These are phyloP conservation scores for Colletotrichum lupini DNA, from an alignment of 2,329 filamentous ascomycete species.

Conservation along the genomic window DNA sequence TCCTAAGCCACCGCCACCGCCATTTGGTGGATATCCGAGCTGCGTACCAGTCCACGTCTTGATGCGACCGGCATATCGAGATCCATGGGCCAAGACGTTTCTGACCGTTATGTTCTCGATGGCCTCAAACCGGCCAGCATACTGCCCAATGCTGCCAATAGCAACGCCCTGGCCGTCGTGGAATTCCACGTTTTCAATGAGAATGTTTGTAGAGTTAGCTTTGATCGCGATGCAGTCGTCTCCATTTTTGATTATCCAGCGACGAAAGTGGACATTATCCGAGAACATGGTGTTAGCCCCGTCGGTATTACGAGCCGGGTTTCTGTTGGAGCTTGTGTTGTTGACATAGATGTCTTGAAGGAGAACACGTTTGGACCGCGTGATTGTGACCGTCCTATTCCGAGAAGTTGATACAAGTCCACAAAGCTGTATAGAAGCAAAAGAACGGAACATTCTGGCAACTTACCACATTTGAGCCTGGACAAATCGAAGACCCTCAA, in stretches of 20 bases:
- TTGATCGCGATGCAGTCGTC: too few relatives aligned
- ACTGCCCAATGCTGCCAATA: too few relatives aligned
- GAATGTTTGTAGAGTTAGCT: too few relatives aligned
- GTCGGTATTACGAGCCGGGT: conserved; percentile 50
- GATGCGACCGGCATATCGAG: neutral
- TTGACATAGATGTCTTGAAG: too few relatives aligned
- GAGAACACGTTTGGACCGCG: too few relatives aligned
- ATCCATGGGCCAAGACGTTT: neutral
- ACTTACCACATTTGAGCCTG: conserved; percentile 67
- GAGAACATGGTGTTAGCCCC: conserved; percentile 62
- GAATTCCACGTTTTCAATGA: too few relatives aligned
- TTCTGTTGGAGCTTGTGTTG: conserved; percentile 25
- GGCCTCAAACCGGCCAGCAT: too few relatives aligned
- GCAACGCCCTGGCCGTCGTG: too few relatives aligned
- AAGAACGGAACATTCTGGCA: conserved; percentile 1
- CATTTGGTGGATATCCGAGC: neutral
- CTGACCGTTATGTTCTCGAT: too few relatives aligned
- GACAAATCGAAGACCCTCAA: conserved; percentile 60
- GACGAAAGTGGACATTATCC: conserved; percentile 59
- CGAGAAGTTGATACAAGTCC: too few relatives aligned
- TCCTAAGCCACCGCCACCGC: neutral
- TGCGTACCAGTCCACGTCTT: conserved; percentile 8
- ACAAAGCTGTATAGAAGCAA: too few relatives aligned
- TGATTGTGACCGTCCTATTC: too few relatives aligned
- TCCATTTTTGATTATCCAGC: conserved; percentile 61